Conservation (phyloP, 345 rosid genomes). For the Citrus maxima region DNA sequence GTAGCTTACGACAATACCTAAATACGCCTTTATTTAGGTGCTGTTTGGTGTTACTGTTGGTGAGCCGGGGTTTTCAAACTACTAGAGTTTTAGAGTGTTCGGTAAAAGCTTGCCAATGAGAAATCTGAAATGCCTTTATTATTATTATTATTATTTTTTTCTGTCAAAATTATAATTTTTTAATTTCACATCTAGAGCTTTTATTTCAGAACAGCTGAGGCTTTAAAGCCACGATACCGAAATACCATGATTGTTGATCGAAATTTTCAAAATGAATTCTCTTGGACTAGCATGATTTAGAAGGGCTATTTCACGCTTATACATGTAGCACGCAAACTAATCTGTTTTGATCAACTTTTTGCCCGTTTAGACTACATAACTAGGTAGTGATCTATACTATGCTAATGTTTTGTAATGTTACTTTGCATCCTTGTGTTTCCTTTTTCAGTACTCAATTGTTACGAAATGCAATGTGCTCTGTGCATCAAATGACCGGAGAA, state of each 20-base stretch:
- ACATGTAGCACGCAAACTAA: neutral
- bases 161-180: neutral
- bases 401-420: neutral
- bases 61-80: too few relatives aligned
- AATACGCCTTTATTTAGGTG: too few relatives aligned
- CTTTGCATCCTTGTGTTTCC: neutral
- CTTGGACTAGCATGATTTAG: neutral
- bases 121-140: too few relatives aligned
- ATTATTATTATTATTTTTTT: too few relatives aligned
- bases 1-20: too few relatives aligned
- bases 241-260: neutral
- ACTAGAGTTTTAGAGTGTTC: too few relatives aligned
- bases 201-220: too few relatives aligned
- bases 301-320: neutral
- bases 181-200: neutral
- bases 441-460: conserved; percentile 37
- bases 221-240: too few relatives aligned
- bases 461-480: conserved; percentile 56
- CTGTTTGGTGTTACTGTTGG: too few relatives aligned
- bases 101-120: too few relatives aligned
- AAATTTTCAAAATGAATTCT: neutral
- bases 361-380: neutral
- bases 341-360: neutral
- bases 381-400: neutral
- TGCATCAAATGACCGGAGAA: conserved; percentile 37